phyloP scores from a whole-genome alignment of 805 yeast genomes.

The Starmerella davenportii region DNA sequence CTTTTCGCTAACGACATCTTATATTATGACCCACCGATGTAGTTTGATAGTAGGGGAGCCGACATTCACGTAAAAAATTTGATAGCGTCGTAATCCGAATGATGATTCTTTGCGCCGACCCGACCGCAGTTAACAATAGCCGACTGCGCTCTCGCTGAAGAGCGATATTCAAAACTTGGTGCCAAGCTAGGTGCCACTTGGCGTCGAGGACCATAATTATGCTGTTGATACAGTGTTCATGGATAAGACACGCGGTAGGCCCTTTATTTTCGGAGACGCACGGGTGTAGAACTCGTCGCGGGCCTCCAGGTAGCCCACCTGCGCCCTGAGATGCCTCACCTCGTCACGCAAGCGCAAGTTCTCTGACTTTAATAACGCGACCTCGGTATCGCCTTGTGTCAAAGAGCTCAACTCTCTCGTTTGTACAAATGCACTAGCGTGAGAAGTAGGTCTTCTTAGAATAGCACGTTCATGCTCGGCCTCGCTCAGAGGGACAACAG shows the following conservation, averaged over 20 bases:
- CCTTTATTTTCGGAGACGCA: not conserved
- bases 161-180: no score
- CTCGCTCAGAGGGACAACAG: no score
- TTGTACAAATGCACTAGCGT: not conserved
- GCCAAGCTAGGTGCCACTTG: no score
- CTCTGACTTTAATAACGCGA: not conserved
- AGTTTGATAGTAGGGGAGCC: slow-evolving; percentile 21
- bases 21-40: slow-evolving; percentile 15
- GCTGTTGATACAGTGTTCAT: no score
- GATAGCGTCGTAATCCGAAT: no score
- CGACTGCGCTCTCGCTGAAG: no score
- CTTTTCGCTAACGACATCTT: slow-evolving; percentile 20
- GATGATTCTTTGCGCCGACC: no score
- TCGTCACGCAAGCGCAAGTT: not conserved
- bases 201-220: no score
- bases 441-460: not conserved
- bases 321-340: not conserved
- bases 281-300: not conserved
- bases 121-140: no score
- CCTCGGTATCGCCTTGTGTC: not conserved
- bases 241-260: slow-evolving; percentile 4
- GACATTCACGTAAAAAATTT: slow-evolving; percentile 7
- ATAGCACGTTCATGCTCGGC: no score
- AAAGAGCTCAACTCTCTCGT: not conserved
- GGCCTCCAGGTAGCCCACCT: slow-evolving; percentile 4